These are phyloP conservation scores for Colletotrichum aenigma DNA, from an alignment of 2,329 filamentous ascomycete genomes.

Conservation along the genomic window DNA sequence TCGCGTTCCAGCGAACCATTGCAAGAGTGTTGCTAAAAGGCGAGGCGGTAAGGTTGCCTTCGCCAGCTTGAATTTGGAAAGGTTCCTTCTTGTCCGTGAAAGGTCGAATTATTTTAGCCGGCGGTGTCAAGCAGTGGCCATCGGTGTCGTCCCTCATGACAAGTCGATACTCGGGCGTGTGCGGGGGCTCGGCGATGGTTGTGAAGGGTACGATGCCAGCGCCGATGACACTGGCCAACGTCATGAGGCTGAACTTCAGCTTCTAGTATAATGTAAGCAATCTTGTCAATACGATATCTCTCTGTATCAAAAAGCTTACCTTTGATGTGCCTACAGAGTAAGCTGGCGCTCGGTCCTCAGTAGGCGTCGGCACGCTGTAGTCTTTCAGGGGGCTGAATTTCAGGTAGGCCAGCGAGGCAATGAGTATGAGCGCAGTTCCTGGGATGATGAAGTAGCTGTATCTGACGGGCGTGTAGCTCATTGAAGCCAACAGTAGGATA, in stretches of 20 bases:
- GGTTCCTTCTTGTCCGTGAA: conserved; percentile 8
- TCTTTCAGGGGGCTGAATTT: conserved; percentile 24
- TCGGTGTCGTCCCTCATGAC: conserved; percentile 13
- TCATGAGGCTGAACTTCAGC: conserved; percentile 2
- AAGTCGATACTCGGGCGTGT: conserved; percentile 15
- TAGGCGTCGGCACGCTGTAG: not conserved
- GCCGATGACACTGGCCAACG: conserved; percentile 5
- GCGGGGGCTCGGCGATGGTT: conserved; percentile 13
- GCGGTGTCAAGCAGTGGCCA: not conserved
- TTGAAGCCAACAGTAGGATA: conserved; percentile 30
- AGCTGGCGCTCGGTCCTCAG: not conserved
- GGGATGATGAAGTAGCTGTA: conserved; percentile 28
- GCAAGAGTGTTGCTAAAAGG: conserved; percentile 32
- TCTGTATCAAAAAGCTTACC: not conserved
- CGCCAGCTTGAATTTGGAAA: not conserved
- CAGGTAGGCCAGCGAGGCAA: conserved; percentile 32
- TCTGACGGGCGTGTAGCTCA: conserved; percentile 25
- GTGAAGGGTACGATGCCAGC: conserved; percentile 19
- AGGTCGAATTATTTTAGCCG: not conserved
- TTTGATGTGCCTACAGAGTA: not conserved
- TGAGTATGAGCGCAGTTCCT: conserved; percentile 29
- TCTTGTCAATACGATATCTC: fast-evolving
- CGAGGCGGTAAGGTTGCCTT: conserved; percentile 21
- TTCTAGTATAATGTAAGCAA: not conserved
- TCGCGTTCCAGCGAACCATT: conserved; percentile 30